These are phyloP conservation scores for Rhizophagus clarus DNA, from an alignment of 192 early-diverging fungal genomes.

Conservation along the genomic window DNA sequence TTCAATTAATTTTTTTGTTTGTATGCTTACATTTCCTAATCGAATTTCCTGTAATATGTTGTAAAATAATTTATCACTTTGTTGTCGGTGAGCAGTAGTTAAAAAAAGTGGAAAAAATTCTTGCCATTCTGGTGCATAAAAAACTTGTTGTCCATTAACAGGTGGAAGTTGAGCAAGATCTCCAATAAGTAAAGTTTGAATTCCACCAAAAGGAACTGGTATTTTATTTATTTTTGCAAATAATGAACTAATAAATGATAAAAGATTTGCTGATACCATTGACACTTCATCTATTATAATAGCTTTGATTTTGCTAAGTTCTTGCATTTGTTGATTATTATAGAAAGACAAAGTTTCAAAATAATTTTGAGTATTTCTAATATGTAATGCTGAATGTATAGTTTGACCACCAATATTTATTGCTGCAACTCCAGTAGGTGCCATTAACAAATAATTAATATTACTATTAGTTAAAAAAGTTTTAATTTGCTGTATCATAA, in stretches of 20 bases:
- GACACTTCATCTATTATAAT: slow-evolving; percentile 19
- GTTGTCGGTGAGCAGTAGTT: not conserved
- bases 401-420: not conserved
- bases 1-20: no score
- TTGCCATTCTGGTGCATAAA: not conserved
- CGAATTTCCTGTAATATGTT: no score
- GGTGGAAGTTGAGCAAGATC: slow-evolving; percentile 17
- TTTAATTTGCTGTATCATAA: not conserved
- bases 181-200: not conserved
- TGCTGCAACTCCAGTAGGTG: not conserved
- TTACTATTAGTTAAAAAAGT: not conserved
- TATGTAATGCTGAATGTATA: not conserved
- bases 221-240: not conserved
- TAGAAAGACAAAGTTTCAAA: not conserved
- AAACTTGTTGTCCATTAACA: not conserved
- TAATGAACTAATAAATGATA: not conserved
- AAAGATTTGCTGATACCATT: not conserved
- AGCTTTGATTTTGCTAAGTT: not conserved
- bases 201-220: not conserved
- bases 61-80: not conserved
- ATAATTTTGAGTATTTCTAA: not conserved
- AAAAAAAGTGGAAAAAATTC: slow-evolving; percentile 9
- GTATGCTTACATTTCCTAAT: no score
- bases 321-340: no score
- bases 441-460: not conserved